phyloP scores from a whole-genome alignment of 2,329 filamentous ascomycete genomes.

The Aspergillus sp. region DNA sequence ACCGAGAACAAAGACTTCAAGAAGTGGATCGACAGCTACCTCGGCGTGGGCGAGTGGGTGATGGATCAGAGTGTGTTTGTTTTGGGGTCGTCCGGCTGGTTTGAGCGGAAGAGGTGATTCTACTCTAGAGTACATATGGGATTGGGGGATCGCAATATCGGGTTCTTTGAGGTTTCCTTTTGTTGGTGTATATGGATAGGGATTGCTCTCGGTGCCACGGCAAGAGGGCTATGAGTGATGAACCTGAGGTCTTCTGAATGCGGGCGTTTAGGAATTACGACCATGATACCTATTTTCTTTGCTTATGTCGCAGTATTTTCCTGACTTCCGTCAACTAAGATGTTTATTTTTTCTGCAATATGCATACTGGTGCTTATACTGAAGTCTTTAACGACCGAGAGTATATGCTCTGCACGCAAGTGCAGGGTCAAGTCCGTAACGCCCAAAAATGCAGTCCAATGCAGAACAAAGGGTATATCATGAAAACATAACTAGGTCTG shows the following conservation, averaged over 20 bases:
- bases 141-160: too few relatives aligned
- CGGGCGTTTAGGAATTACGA: too few relatives aligned
- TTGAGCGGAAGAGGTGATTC: conserved; percentile 74
- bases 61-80: conserved; percentile 97
- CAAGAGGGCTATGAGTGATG: neutral
- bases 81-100: conserved; percentile 79
- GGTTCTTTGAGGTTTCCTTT: neutral
- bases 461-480: neutral
- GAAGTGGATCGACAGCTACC: conserved; percentile 87
- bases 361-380: neutral
- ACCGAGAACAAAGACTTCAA: conserved; percentile 75
- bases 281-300: neutral
- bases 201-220: neutral
- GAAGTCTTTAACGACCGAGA: neutral
- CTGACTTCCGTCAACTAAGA: neutral
- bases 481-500: conserved; percentile 14
- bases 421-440: neutral
- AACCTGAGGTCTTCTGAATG: too few relatives aligned
- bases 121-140: too few relatives aligned
- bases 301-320: neutral
- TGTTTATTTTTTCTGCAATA: neutral
- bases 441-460: neutral
- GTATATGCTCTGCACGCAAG: neutral
- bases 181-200: neutral
- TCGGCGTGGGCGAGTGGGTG: conserved; percentile 92